These are phyloP conservation scores for Rhizopogon vulgaris DNA, from an alignment of 768 basidiomycete species.

Conservation along the genomic window DNA sequence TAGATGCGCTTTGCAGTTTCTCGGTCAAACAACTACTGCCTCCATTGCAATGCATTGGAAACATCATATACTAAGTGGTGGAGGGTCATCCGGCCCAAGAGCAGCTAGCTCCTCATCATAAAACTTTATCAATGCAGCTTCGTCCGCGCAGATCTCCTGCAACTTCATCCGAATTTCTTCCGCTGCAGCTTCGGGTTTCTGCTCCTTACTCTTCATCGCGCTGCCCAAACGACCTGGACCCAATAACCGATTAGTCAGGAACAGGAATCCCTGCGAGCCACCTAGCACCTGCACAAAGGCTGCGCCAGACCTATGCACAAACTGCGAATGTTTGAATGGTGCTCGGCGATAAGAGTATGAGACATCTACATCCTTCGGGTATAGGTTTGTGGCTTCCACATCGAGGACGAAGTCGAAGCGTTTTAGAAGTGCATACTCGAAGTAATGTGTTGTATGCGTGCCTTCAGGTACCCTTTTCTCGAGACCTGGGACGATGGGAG, in stretches of 20 bases:
- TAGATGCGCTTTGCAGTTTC: slow-evolving; percentile 1
- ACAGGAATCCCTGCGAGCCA: slow-evolving; percentile 74
- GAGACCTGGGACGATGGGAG: slow-evolving; percentile 64
- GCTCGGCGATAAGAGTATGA: slow-evolving; percentile 84
- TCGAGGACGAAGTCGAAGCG: slow-evolving; percentile 81
- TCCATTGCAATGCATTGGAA: slow-evolving; percentile 5
- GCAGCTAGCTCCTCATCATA: slow-evolving; percentile 66
- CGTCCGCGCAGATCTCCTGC: slow-evolving; percentile 60
- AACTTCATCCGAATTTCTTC: slow-evolving; percentile 58
- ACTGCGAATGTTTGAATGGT: slow-evolving; percentile 80
- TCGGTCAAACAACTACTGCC: slow-evolving; percentile 5
- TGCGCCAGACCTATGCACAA: slow-evolving; percentile 84
- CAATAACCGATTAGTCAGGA: slow-evolving; percentile 85
- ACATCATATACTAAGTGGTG: slow-evolving; percentile 38
- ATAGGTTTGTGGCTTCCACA: slow-evolving; percentile 70
- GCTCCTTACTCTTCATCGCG: slow-evolving; percentile 47
- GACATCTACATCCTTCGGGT: slow-evolving; percentile 78
- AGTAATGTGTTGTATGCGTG: slow-evolving; percentile 61
- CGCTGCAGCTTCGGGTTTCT: slow-evolving; percentile 50
- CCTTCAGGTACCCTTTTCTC: slow-evolving; percentile 65
- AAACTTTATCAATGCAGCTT: slow-evolving; percentile 47
- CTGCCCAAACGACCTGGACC: slow-evolving; percentile 59
- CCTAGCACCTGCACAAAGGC: slow-evolving; percentile 88
- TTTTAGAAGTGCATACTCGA: slow-evolving; percentile 72
- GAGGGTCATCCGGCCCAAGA: slow-evolving; percentile 37